Percentiles rank a stretch among this genome's conserved stretches.
Evolutionary conservation across 495 filamentous ascomycete species (phyloP).

Genomic region (Xylaria venustula): DNA sequence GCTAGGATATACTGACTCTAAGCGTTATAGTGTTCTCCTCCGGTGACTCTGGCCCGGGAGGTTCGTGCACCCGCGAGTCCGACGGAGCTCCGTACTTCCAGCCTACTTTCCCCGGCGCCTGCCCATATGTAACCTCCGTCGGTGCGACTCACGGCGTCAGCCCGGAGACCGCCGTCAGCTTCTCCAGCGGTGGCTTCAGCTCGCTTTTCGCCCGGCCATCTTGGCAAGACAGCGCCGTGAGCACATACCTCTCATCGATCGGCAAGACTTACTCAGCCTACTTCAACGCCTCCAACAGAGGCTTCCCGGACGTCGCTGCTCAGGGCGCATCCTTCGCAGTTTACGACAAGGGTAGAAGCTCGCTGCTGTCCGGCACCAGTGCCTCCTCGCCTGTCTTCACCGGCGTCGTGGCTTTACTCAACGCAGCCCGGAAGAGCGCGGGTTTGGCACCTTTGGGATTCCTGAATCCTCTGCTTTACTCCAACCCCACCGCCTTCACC

Average conservation of each 20-base stretch:
- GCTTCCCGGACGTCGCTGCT: conserved; percentile 60
- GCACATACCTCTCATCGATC: conserved; percentile 52
- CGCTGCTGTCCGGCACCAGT: conserved; percentile 49
- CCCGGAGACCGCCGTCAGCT: conserved; percentile 62
- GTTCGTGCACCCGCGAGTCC: conserved; percentile 54
- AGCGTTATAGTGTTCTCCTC: neutral
- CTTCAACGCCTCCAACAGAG: conserved; percentile 57
- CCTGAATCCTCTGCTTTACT: conserved; percentile 62
- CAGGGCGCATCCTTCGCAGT: conserved; percentile 56
- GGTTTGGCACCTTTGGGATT: conserved; percentile 59
- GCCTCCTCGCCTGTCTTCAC: conserved; percentile 38
- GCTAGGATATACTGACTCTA: neutral
- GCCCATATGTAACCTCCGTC: conserved; percentile 73
- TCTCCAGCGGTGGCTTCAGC: conserved; percentile 69
- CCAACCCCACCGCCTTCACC: conserved; percentile 55
- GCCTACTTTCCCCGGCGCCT: conserved; percentile 68
- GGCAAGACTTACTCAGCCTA: conserved; percentile 40
- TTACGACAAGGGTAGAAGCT: conserved; percentile 41
- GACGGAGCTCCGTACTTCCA: conserved; percentile 69
- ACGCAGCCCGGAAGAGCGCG: conserved; percentile 54
- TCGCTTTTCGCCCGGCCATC: conserved; percentile 59
- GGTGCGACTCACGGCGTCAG: conserved; percentile 58
- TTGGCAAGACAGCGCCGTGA: conserved; percentile 61
- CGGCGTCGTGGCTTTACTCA: conserved; percentile 57
- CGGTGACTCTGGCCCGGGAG: conserved; percentile 55